Base-by-base conservation (phyloP, 2,329 filamentous ascomycete species). In the Aureobasidium zeae region DNA sequence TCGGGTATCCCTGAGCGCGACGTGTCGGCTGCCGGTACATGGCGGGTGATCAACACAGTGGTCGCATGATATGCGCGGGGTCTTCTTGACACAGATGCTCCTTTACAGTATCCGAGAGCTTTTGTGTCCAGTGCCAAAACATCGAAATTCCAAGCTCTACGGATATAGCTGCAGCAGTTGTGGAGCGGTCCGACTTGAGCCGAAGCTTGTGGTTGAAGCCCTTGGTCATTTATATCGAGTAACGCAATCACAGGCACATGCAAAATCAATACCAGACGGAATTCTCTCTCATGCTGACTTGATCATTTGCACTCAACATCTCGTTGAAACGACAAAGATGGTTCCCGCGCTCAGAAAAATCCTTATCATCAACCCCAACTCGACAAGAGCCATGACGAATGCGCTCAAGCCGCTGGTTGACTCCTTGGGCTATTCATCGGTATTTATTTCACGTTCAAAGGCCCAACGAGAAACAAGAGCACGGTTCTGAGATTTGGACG, bases 311-410 rank as follows among this genome's bases (percentile, higher is more conserved):
- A 24, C 20, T 17, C 26, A 31, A 7, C 20, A n/a, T 17, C 8
- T 10, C 5, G 4, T 10, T 25, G 15, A 33, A 26, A 21, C 38
- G 17, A 42, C 39, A n/a, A 43, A 32, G 21, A 43, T 43, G 39
- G 39, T 43, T 20, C 39, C 30, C 16, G 39, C 39, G 21, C 17
- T 43, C 8, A 33, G 39, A 34, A 43, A 43, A 21, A 77, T 88
- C 49, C 70, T 89, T 29, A 68, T 89, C 48, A 71, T 89, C 54
- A 89, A 91, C 56, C 84, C 85, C 24, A 91, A 91, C 64, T 86
- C 82, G 2, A 86, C 80, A 1, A 54, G 65, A 45, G 66, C 70
- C 44, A 89, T 89, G 83, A 89, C 83, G 9, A 66, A 76, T 5
- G 76, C 73, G 19, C 69, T 88, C 53, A 70, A 71, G 52, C 68